Evolutionary conservation across 208 protist genomes (phyloP).

Genomic region (Spongospora subterranea): DNA sequence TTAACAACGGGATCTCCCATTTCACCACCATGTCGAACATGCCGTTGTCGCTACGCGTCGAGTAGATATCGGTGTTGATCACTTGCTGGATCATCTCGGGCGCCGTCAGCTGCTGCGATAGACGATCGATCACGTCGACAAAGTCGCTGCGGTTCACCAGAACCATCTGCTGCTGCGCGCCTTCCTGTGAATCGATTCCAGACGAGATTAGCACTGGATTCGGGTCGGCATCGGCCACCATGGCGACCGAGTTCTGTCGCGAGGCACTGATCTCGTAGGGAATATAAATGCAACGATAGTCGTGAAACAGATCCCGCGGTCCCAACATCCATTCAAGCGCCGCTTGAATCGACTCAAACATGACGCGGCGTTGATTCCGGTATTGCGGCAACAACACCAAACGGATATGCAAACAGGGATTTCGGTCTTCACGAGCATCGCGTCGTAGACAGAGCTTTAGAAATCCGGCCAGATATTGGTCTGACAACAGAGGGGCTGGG

Average conservation of each 20-base stretch:
- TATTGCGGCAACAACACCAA: constrained; percentile 23
- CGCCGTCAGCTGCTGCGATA: not conserved
- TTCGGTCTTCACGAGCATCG: not conserved
- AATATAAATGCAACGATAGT: not conserved
- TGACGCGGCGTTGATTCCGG: constrained; percentile 47
- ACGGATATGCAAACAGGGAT: constrained; percentile 37
- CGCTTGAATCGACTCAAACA: constrained; percentile 1
- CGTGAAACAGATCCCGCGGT: not conserved
- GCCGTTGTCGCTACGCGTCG: constrained; percentile 43
- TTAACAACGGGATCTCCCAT: constrained; percentile 49
- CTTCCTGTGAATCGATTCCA: not conserved
- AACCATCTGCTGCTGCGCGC: constrained; percentile 52
- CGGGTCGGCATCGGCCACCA: not conserved
- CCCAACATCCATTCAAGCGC: not conserved
- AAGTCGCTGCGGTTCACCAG: not conserved
- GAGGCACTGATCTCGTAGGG: constrained; percentile 53
- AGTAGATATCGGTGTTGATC: constrained; percentile 47
- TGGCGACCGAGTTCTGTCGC: constrained; percentile 49
- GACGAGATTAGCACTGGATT: constrained; percentile 35
- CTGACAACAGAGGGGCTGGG: too few species aligned
- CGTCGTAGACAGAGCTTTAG: constrained; percentile 4
- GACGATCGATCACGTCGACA: not conserved
- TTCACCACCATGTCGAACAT: constrained; percentile 47
- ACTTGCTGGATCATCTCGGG: constrained; percentile 21
- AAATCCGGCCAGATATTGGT: constrained; percentile 28